Base-by-base conservation (phyloP, 2,329 filamentous ascomycete species). In the Colletotrichum incanum region DNA sequence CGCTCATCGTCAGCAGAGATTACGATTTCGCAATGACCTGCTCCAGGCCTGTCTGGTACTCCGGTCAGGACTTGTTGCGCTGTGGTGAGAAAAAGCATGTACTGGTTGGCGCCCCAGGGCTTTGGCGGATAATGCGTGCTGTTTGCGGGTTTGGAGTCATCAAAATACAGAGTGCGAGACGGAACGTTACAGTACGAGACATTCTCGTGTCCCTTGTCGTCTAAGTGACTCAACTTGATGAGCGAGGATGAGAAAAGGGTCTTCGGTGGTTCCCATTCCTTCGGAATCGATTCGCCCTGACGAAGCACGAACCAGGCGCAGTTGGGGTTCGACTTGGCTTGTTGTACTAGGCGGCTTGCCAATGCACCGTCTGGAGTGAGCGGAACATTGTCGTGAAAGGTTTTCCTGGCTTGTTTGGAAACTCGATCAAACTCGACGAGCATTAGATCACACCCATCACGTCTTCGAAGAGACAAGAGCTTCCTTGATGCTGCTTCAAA, bases 21-120 rank as follows among this genome's bases (percentile, higher is more conserved):
- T 37, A 31, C 12, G 31, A 73, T 5, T 23, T 73, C 68, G 31
- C 26, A 62, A 55, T 64, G 63, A 26, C 23, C 34, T 28, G 26
- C 54, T 16, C 64, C 64, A 7, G 64, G 62, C 4, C 34, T 60
- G 3, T 47, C 20, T 0, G 72, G 66, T 1, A 16, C 65, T 1
- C 78, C 78, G 3, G 77, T 59, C 5, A 82, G 49, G 6, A 81
- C 75, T 4, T 80, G 77, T 7, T 78, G 71, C 0, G 77, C 75
- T 0, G 75, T 74, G 37, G 62, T 72, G 23, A 82, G 60, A 34
- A 77, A 76, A 0, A 62, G 63, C 49, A 76, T 76, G 67, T 76
- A 81, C 55, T 79, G 76, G 54, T 80, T 76, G 16, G 75, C 73
- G 2, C 73, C 77, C 71, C 76, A 80, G 26, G 65, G n/a, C 23